These are phyloP conservation scores for Echria macrotheca DNA, from an alignment of 495 filamentous ascomycete species.

Conservation along the genomic window DNA sequence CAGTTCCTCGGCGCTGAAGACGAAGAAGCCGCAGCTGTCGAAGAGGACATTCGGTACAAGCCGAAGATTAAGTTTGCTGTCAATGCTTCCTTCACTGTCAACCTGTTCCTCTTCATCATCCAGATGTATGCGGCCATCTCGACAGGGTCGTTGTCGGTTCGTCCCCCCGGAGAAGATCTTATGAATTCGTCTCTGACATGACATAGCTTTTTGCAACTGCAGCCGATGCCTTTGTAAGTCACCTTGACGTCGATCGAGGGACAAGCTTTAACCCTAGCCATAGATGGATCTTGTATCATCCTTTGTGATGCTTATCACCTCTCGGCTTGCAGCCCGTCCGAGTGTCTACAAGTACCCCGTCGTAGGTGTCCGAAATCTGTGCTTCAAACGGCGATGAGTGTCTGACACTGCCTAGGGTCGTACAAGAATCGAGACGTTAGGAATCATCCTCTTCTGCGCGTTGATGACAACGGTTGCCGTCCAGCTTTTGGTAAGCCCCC, in stretches of 20 bases:
- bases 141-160: constrained; percentile 48
- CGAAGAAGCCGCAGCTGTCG: constrained; percentile 43
- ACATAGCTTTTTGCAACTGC: constrained; percentile 50
- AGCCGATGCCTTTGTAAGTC: constrained; percentile 51
- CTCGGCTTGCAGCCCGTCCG: constrained; percentile 44
- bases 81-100: constrained; percentile 48
- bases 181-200: too few relatives aligned
- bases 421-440: constrained; percentile 50
- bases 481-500: constrained; percentile 41
- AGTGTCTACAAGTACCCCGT: constrained; percentile 55
- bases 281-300: constrained; percentile 56
- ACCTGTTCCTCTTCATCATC: constrained; percentile 52
- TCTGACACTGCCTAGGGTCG: constrained; percentile 37
- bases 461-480: constrained; percentile 54
- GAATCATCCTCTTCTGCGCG: constrained; percentile 55
- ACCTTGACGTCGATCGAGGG: constrained; percentile 3
- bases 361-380: constrained; percentile 20
- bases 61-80: constrained; percentile 54
- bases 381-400: constrained; percentile 1
- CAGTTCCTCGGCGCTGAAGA: constrained; percentile 48
- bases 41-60: constrained; percentile 43
- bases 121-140: constrained; percentile 54
- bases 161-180: too few relatives aligned
- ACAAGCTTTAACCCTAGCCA: constrained; percentile 17
- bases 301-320: constrained; percentile 50